Conservation (phyloP, 352 stramenopile genomes). For the Proteromonas lacertae region DNA sequence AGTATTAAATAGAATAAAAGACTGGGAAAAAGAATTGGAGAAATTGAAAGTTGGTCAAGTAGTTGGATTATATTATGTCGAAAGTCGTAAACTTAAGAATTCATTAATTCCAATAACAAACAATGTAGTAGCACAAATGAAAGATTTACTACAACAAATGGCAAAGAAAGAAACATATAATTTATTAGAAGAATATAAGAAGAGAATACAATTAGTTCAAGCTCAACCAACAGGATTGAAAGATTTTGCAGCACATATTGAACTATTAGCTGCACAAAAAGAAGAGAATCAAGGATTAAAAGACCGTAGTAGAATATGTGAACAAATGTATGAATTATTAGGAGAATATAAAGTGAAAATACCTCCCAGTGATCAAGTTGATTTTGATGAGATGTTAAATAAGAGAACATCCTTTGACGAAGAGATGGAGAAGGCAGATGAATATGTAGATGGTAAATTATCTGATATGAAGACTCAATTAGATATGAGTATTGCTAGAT, state of each 20-base stretch:
- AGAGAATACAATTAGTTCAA: not conserved
- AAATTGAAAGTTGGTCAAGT: conserved; percentile 54
- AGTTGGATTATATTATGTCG: conserved; percentile 51
- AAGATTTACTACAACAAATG: conserved; percentile 48
- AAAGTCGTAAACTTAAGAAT: conserved; percentile 58
- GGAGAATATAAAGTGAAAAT: conserved; percentile 51
- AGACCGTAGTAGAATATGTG: conserved; percentile 22
- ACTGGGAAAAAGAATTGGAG: conserved; percentile 62
- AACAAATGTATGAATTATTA: conserved; percentile 59
- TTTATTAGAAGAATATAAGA: not conserved
- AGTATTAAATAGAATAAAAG: conserved; percentile 49
- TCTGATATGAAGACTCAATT: conserved; percentile 54
- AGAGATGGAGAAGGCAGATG: conserved; percentile 34
- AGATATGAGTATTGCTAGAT: conserved; percentile 45
- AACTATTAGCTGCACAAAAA: conserved; percentile 10
- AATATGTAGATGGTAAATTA: conserved; percentile 36
- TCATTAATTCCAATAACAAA: conserved; percentile 55
- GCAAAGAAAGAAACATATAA: conserved; percentile 18
- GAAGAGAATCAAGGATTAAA: conserved; percentile 6
- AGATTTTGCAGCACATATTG: conserved; percentile 1
- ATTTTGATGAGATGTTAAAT: conserved; percentile 26
- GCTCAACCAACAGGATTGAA: conserved; percentile 1
- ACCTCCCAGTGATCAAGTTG: conserved; percentile 56
- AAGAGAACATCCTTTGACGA: conserved; percentile 30
- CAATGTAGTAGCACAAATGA: conserved; percentile 54